Base-by-base conservation (phyloP, 2,329 filamentous ascomycete species). In the Pseudopithomyces chartarum region DNA sequence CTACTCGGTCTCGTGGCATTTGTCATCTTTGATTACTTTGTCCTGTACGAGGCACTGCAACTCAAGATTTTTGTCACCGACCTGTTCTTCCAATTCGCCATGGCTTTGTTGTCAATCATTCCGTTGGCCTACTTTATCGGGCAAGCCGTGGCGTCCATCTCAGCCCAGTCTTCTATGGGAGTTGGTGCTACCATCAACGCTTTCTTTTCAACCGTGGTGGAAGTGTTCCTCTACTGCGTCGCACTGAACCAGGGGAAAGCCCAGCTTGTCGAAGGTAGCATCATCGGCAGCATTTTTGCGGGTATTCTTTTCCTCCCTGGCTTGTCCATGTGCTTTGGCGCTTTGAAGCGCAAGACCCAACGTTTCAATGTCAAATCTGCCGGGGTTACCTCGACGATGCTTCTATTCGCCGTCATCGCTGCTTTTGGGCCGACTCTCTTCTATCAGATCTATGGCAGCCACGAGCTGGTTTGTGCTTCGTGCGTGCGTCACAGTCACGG, bases 91-190 rank as follows among this genome's bases (percentile, higher is more conserved):
- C 84, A 98, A 49, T 99, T 99, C 74, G 83, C 88, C 0, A 85
- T 93, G 3, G 91, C 90, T 3, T 78, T 99, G 13, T 81, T 96
- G 57, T 98, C 95, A 43, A 96, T 99, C 73, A 97, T 99, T 47
- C 95, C 95, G 2, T 79, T 99, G 53, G 95, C 95, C 13, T 99
- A 99, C 78, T 99, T 99, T 75, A 99, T 99, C 64, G 95, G 95
- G 1, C 95, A 99, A 78, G 95, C 95, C 36, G 95, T 99, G 44
- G 95, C 95, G 2, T 99, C 95, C 51, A 99, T 99, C 66, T 99
- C 95, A 10, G 95, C 95, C 1, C 95, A 99, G 75, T 98, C 94
- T 1, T 97, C 94, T 5, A 99, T 99, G 95, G 95, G 95, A 23
- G 83, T 99, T 8, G 95, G 95, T 72, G 95, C 95, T 26, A 96